Base-by-base conservation (phyloP, 768 basidiomycete species). In the Lactarius sp. region DNA sequence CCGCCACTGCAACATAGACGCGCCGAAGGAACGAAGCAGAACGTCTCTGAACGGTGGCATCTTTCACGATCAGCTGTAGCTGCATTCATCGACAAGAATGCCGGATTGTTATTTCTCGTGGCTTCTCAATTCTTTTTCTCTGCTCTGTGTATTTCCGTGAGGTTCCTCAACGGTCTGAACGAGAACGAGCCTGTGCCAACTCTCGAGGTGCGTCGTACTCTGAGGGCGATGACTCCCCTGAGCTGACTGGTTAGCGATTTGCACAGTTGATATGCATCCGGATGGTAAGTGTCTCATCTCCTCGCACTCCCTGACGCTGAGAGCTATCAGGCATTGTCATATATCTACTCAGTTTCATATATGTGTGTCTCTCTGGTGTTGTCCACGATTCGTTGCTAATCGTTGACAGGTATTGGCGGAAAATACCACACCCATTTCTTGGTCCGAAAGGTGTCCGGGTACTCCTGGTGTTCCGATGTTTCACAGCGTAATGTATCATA, bases 361-460 rank as follows among this genome's bases (percentile, higher is more conserved):
- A 82, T 85, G 79, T 81, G 55, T 22, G 68, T 56, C 34, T 14
- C 44, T 36, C n/a, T 12, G 46, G 31, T 18, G 36, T n/a, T 31
- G 22, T 58, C 22, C 37, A 34, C 60, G 12, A 56, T 47, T 46
- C 20, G 13, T 27, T 55, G 1, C 37, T 6, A n/a, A 44, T 46
- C 41, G n/a, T n/a, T 27, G 41, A 37, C 6, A 79, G 76, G 79
- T 71, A 66, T 66, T 75, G 72, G 20, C 74, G 70, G 54, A 75
- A 75, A 33, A 75, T 85, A 7, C 78, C 77, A 4, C 76, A 92
- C 69, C 88, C 88, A 0, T 72, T 85, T 36, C 69, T 86, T 0
- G 91, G 90, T 1, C 91, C 90, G 0, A 84, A 85, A 51, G 87
- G 80, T 2, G 82, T 92, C 4, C 78, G 90, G 41, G 61, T 75